phyloP scores from a whole-genome alignment of 257 asterid species.

The Solanum stenotomum region DNA sequence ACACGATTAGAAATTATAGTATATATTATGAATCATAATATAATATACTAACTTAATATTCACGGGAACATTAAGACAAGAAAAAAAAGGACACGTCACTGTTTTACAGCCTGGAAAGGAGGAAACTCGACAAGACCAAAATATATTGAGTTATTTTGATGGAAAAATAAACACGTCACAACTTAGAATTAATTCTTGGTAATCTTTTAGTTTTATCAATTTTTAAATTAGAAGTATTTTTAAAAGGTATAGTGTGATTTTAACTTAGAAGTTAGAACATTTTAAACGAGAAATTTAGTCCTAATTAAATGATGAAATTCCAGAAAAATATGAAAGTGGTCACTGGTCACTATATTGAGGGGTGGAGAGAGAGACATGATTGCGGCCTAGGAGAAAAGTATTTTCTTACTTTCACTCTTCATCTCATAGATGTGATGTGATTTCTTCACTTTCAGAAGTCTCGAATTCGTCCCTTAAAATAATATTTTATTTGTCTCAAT shows the following conservation, averaged over 20 bases:
- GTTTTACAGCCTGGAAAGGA: neutral
- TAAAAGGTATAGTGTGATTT: neutral
- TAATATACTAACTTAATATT: neutral
- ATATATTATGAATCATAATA: neutral
- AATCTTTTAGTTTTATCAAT: neutral
- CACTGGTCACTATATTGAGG: neutral
- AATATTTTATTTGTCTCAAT: too few species aligned
- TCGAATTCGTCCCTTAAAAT: neutral
- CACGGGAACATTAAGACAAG: neutral
- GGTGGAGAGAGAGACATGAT: neutral
- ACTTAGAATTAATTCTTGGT: neutral
- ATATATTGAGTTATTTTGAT: neutral
- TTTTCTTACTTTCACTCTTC: neutral
- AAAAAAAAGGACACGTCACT: neutral
- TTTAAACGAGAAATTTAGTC: neutral
- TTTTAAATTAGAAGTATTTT: neutral
- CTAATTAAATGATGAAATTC: neutral
- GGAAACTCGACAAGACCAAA: neutral
- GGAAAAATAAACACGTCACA: neutral
- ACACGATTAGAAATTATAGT: neutral
- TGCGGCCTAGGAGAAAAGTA: too few species aligned
- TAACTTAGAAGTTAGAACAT: neutral
- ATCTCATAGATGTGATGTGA: neutral
- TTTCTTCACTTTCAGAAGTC: too few species aligned
- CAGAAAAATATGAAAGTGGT: neutral